Evolutionary conservation across 208 protist species (phyloP).

Genomic region (Crithidia acanthocephali): DNA sequence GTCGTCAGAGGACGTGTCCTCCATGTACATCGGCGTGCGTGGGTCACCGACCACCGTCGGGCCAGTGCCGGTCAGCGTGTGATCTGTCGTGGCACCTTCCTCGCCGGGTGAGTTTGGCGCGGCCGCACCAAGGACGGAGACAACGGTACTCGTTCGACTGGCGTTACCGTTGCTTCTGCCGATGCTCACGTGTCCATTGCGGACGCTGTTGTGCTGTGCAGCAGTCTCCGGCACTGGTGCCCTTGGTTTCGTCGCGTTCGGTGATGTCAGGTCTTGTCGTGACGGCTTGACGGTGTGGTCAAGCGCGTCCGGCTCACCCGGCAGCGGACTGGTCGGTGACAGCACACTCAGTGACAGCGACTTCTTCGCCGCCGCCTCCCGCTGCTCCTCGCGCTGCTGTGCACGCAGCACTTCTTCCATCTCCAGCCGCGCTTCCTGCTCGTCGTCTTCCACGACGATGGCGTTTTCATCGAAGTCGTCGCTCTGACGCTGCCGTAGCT

Average conservation of each 20-base stretch:
- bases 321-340: neutral
- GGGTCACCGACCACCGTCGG: neutral
- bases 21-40: conserved; percentile 14
- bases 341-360: neutral
- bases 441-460: conserved; percentile 19
- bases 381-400: conserved; percentile 2
- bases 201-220: too few species aligned
- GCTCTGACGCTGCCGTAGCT: neutral
- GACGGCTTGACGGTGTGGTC: conserved; percentile 1
- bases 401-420: neutral
- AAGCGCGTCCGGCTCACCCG: neutral
- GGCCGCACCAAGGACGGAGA: neutral
- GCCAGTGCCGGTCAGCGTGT: conserved; percentile 5
- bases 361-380: neutral
- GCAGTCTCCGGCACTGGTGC: too few species aligned
- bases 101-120: neutral
- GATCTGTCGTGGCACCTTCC: conserved; percentile 2
- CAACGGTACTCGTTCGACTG: neutral
- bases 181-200: too few species aligned
- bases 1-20: conserved; percentile 26
- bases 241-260: neutral
- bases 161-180: too few species aligned
- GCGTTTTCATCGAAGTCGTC: conserved; percentile 6
- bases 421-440: neutral
- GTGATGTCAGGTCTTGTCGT: neutral